Base-by-base conservation (phyloP, 768 basidiomycete genomes). In the Phallus indusiatus region DNA sequence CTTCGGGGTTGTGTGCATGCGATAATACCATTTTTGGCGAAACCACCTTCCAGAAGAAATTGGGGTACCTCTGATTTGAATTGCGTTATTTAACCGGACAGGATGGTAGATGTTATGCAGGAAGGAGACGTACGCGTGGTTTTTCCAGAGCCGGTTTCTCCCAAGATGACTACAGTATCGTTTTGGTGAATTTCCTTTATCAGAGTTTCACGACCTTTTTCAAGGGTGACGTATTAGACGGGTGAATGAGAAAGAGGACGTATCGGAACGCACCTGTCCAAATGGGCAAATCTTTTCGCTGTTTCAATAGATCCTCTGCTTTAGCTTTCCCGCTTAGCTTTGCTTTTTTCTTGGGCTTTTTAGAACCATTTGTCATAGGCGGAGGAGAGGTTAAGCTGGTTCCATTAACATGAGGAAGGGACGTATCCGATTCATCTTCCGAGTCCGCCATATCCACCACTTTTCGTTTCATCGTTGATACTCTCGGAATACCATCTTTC, bases 121-220 rank as follows among this genome's bases (percentile, higher is more conserved):
- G 37, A 18, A 47, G 17, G 37, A 18, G 47, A 84, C 92, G 67
- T 71, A 95, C 95, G 95, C 53, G 96, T 99, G 0, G 95, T 95
- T 75, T 99, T 99, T 62, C 96, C 96, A 18, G 94, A 96, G 12
- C 96, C 96, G 0, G 96, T 98, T 73, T 99, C 96, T 42, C 94
- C 96, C 1, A 99, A 79, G 9, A 99, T 80, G 48, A 98, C 83
- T 1, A 86, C 89, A 7, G 92, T 86, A 68, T 93, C 88, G 75
- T 90, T 86, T 62, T 83, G 78, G 33, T 73, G 71, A 54, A 95
- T 84, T 69, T 85, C 85, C 59, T 81, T 76, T 28, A 92, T 72
- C 28, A 95, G 77, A 28, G 85, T 83, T 21, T 90, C 86, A 68
- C 79, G 83, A 59, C 90, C 92, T 91, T 63, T 56, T 20, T 47